Conservation (phyloP, 2,329 filamentous ascomycete species). For the Pseudogymnoascus sp. region DNA sequence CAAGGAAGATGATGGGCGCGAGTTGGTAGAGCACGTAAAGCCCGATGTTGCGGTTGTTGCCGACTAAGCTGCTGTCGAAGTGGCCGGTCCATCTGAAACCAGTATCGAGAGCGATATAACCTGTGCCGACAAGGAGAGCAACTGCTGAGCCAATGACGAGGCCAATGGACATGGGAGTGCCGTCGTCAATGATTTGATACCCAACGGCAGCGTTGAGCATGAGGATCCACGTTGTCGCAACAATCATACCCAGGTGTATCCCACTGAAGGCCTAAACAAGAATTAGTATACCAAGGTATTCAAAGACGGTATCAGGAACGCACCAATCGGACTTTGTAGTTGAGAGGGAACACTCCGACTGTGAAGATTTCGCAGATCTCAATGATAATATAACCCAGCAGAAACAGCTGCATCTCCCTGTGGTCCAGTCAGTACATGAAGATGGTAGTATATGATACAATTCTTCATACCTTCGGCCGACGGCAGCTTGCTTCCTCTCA, state of each 20-base stretch:
- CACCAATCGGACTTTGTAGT: conserved; percentile 62
- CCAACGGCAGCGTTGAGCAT: conserved; percentile 88
- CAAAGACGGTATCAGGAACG: conserved; percentile 26
- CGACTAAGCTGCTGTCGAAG: conserved; percentile 52
- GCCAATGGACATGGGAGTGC: conserved; percentile 73
- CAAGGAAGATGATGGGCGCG: conserved; percentile 78
- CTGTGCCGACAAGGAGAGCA: conserved; percentile 76
- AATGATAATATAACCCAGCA: conserved; percentile 76
- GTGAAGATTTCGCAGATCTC: conserved; percentile 96
- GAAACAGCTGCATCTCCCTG: conserved; percentile 90
- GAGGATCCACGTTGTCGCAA: conserved; percentile 81
- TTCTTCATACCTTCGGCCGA: conserved; percentile 69
- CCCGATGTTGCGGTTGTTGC: conserved; percentile 66
- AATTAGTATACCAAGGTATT: background rate
- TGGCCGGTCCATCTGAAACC: conserved; percentile 76
- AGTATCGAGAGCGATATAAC: conserved; percentile 92
- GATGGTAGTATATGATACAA: background rate
- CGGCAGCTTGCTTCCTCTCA: conserved; percentile 84
- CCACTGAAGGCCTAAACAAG: conserved; percentile 67
- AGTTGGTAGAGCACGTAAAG: conserved; percentile 94
- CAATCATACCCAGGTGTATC: conserved; percentile 82
- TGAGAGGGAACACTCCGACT: conserved; percentile 77
- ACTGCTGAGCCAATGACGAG: conserved; percentile 63
- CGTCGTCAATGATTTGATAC: conserved; percentile 89
- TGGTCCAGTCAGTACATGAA: conserved; percentile 32